Base-by-base conservation (phyloP, 2,329 filamentous ascomycete genomes). In the Sclerotiophoma versabilis region DNA sequence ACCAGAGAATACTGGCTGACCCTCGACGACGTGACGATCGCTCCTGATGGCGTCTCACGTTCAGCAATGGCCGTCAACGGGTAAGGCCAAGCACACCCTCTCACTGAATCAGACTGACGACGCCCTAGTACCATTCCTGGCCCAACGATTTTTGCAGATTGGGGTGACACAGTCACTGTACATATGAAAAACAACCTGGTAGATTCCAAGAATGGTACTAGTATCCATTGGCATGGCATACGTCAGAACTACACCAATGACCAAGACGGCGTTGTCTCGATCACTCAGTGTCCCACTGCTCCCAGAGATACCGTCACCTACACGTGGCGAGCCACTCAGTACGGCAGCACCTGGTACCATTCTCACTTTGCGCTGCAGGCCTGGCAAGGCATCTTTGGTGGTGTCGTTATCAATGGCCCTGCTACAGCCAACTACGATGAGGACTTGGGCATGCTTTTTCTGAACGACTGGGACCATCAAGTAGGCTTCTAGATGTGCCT, bases 41-140 rank as follows among this genome's bases (percentile, higher is more conserved):
- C 78, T 4, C 83, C 84, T 0, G 86, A 87, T 65, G 85, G 86
- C 17, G 83, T 85, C 2, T 65, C 63, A 2, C 66, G 69, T 20
- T 60, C 65, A 0, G 74, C 45, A 62, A 69, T 72, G 66, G 62
- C 68, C 22, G 52, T 80, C 59, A 80, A 81, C 54, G 76, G 51
- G 51, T 34, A 44, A 23, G 44, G 15, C 9, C 8, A 23, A 11
- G 2, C 19, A 22, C 29, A 26, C 27, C 10, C 3, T 17, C 1
- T 8, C 12, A 3, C 12, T 19, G 7, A 12, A 11, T 23, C 9
- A 27, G 4, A 27, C 50, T 54, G 22, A 54, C 27, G 2, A 15
- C 10, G 0, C n/a, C 11, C 7, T 9, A 54, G 77, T 5, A 70
- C 75, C 3, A 74, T 78, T 48, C 78, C 76, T 15, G 78, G 78